These are phyloP conservation scores for Albifimbria verrucaria DNA, from an alignment of 2,329 filamentous ascomycete species.

Conservation along the genomic window DNA sequence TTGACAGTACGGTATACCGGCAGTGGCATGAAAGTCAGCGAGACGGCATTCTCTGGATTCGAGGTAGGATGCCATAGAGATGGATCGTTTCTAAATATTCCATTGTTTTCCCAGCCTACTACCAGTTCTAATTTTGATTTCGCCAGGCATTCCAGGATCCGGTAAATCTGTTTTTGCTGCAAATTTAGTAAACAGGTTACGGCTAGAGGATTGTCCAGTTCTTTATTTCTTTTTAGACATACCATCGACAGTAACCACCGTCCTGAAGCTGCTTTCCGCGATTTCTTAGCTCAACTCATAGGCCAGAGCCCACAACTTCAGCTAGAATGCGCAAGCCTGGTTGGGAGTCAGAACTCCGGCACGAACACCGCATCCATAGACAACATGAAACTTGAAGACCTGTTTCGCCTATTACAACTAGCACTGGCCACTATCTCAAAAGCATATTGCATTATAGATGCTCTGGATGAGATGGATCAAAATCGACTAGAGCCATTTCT, in stretches of 20 bases:
- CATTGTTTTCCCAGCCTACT: not conserved
- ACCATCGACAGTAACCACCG: slow-evolving; percentile 30
- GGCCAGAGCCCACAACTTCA: slow-evolving; percentile 25
- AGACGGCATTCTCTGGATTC: slow-evolving; percentile 13
- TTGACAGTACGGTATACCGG: slow-evolving; percentile 5
- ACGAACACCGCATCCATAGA: not conserved
- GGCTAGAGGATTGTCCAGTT: slow-evolving; percentile 15
- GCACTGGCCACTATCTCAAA: slow-evolving; percentile 8
- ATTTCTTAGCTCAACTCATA: slow-evolving; percentile 30
- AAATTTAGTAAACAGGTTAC: slow-evolving; percentile 11
- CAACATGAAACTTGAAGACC: slow-evolving; percentile 12
- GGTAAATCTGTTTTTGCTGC: slow-evolving; percentile 32
- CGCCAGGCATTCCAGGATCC: slow-evolving; percentile 24
- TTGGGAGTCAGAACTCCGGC: not conserved
- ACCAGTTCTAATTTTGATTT: slow-evolving; percentile 18
- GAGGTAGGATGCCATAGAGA: not conserved
- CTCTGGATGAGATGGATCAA: slow-evolving; percentile 41
- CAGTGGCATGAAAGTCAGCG: slow-evolving; percentile 8
- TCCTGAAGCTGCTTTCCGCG: slow-evolving; percentile 21
- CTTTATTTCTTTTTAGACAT: slow-evolving; percentile 35
- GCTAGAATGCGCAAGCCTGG: slow-evolving; percentile 12
- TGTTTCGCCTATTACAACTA: slow-evolving; percentile 23
- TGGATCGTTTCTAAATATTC: too few species aligned
- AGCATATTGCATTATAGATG: slow-evolving; percentile 37
- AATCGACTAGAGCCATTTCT: slow-evolving; percentile 28